A percentile compares a stretch with the other conserved stretches of the same genome.
Conservation (phyloP, 257 asterid species). For the Capsicum chinense region DNA sequence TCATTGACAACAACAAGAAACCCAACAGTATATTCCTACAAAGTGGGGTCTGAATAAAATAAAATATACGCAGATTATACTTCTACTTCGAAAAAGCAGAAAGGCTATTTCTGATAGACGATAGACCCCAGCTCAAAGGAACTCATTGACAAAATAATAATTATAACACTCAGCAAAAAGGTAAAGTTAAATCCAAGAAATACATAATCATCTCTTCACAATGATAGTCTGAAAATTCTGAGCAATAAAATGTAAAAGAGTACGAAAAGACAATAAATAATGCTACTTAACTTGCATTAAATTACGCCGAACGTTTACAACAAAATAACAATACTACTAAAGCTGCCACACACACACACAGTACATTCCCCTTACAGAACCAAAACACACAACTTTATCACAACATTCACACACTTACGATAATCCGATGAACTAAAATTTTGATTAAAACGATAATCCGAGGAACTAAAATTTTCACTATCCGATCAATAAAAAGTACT, state of each 20-base stretch:
- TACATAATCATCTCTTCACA: neutral
- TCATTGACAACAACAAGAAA: neutral
- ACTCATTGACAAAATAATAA: neutral
- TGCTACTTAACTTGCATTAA: neutral
- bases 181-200: neutral
- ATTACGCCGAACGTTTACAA: conserved; percentile 29
- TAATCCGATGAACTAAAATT: too few species aligned
- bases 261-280: neutral
- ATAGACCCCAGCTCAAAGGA: too few species aligned
- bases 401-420: neutral
- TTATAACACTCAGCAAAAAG: neutral
- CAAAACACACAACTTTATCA: neutral
- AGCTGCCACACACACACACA: neutral
- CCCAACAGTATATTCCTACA: too few species aligned
- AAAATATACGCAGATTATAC: too few species aligned
- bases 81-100: too few species aligned
- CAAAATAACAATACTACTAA: conserved; percentile 16
- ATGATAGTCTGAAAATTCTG: conserved; percentile 4
- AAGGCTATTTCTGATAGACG: too few species aligned
- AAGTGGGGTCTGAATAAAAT: rapidly evolving
- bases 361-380: conserved; percentile 9
- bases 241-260: neutral
- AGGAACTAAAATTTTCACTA: too few species aligned
- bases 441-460: neutral
- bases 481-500: too few species aligned